Evolutionary conservation across 2,329 filamentous ascomycete genomes (phyloP).

Genomic region (Tympanopsis confertula): DNA sequence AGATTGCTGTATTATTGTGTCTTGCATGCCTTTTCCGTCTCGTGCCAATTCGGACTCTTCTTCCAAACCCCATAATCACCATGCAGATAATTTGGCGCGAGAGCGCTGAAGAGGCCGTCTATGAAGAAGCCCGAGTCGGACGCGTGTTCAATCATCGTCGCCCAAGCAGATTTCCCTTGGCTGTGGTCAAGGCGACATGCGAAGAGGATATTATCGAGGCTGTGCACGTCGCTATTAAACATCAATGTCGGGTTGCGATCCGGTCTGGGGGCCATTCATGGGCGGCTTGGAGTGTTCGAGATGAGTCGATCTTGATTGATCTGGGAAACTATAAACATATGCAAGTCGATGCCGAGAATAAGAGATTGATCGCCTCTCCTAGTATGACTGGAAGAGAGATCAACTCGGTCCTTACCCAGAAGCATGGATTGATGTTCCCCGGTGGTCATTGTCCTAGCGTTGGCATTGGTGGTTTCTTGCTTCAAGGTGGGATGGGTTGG

Average conservation of each 20-base stretch:
- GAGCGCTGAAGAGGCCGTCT: neutral
- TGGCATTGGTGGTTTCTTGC: neutral
- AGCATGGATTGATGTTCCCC: neutral
- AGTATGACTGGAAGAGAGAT: neutral
- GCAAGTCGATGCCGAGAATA: neutral
- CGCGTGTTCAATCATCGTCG: conserved; percentile 32
- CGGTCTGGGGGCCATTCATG: conserved; percentile 35
- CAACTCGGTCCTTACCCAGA: neutral
- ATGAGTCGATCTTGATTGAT: conserved; percentile 29
- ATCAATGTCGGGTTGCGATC: conserved; percentile 25
- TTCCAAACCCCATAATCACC: neutral
- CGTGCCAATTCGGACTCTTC: no score
- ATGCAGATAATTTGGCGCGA: neutral
- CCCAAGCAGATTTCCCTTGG: conserved; percentile 24
- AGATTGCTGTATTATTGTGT: no score
- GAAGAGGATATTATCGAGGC: conserved; percentile 21
- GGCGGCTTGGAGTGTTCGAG: conserved; percentile 34
- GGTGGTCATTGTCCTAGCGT: neutral
- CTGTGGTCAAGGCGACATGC: conserved; percentile 23
- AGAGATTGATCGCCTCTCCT: neutral
- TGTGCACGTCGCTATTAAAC: conserved; percentile 21
- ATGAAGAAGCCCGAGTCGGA: conserved; percentile 1
- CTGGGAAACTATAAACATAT: conserved; percentile 19
- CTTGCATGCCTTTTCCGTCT: no score
- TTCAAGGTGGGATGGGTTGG: conserved; percentile 1